Conservation (phyloP, 2,329 filamentous ascomycete genomes). For the Aspergillus sergii region DNA sequence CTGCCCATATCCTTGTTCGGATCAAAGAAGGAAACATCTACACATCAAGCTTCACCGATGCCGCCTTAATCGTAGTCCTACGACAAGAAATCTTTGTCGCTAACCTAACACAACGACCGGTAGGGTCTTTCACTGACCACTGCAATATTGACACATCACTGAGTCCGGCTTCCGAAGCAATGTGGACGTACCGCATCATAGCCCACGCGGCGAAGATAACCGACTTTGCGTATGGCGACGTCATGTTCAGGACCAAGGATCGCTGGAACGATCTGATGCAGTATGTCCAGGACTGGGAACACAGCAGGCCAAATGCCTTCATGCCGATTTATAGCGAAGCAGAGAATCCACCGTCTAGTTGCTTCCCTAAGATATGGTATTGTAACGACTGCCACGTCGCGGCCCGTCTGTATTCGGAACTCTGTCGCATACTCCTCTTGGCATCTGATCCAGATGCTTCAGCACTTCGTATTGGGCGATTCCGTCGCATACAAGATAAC, state of each 20-base stretch:
- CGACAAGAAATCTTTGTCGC: slow-evolving; percentile 7
- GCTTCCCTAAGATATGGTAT: slow-evolving; percentile 5
- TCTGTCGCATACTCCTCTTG: slow-evolving; percentile 6
- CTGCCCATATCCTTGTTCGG: slow-evolving; percentile 1
- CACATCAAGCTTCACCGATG: slow-evolving; percentile 6
- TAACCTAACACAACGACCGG: slow-evolving; percentile 5
- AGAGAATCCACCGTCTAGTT: background rate
- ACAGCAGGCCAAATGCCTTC: background rate
- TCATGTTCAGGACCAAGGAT: background rate
- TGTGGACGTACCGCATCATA: slow-evolving; percentile 7
- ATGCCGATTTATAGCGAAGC: background rate
- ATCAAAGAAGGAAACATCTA: slow-evolving; percentile 3
- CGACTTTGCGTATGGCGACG: slow-evolving; percentile 6
- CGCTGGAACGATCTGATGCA: slow-evolving; percentile 4
- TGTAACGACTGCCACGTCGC: slow-evolving; percentile 7
- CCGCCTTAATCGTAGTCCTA: slow-evolving; percentile 7
- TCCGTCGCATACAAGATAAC: background rate
- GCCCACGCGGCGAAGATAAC: slow-evolving; percentile 7
- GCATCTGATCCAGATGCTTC: background rate
- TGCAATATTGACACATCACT: slow-evolving; percentile 9
- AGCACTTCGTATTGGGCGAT: background rate
- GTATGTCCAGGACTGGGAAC: slow-evolving; percentile 8
- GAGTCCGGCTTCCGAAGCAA: slow-evolving; percentile 1
- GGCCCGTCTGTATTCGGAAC: slow-evolving; percentile 3
- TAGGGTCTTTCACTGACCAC: background rate